phyloP scores from a whole-genome alignment of 768 basidiomycete genomes.

The Dioszegia crocea region DNA sequence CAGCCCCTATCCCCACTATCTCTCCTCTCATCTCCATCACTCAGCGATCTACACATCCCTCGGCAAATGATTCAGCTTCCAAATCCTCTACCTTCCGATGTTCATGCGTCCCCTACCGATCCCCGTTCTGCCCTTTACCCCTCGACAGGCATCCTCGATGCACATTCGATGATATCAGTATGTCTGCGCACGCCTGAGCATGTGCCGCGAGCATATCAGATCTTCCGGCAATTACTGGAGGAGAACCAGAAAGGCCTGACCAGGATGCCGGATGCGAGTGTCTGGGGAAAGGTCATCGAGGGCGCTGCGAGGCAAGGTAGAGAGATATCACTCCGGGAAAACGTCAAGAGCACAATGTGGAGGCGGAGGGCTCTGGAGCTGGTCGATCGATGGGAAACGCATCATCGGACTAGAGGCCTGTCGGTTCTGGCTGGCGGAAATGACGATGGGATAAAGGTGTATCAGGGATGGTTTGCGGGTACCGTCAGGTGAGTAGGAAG shows the following conservation, averaged over 20 bases:
- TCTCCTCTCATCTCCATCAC: constrained; percentile 9
- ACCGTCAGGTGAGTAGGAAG: constrained; percentile 37
- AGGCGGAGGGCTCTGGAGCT: constrained; percentile 61
- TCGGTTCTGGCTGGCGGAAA: constrained; percentile 13
- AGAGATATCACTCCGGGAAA: constrained; percentile 49
- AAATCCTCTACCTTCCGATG: constrained; percentile 27
- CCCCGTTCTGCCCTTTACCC: constrained; percentile 37
- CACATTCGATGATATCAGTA: constrained; percentile 43
- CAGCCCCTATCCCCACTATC: constrained; percentile 11
- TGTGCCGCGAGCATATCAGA: constrained; percentile 41
- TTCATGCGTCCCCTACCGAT: constrained; percentile 8
- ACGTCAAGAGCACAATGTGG: constrained; percentile 57
- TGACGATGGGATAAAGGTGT: constrained; percentile 39
- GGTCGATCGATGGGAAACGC: constrained; percentile 33
- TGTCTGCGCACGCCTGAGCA: constrained; percentile 43
- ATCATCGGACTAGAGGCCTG: constrained; percentile 9
- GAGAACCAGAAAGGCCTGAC: constrained; percentile 19
- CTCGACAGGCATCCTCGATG: constrained; percentile 39
- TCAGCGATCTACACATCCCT: not conserved
- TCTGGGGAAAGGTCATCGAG: constrained; percentile 43
- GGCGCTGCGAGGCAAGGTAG: constrained; percentile 26
- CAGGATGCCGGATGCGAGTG: constrained; percentile 31
- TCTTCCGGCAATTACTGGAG: constrained; percentile 41
- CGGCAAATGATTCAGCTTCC: constrained; percentile 18
- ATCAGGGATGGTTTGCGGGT: constrained; percentile 44